These are phyloP conservation scores for Boletus sp. DNA, from an alignment of 768 basidiomycete species.

Conservation along the genomic window DNA sequence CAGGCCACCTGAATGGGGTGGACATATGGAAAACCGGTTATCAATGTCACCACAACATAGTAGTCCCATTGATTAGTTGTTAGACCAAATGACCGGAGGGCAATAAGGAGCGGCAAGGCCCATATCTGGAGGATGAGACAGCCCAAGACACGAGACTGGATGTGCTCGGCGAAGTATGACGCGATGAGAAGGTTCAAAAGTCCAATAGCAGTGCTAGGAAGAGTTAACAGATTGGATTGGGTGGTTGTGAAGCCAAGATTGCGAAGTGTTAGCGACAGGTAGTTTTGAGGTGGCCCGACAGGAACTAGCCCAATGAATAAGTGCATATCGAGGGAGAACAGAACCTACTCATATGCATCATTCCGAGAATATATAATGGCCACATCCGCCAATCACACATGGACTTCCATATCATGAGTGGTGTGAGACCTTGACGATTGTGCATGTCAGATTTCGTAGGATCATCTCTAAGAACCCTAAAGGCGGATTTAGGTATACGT, in stretches of 20 bases:
- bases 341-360: conserved; percentile 45
- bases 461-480: conserved; percentile 54
- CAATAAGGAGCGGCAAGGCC: conserved; percentile 60
- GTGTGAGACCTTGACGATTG: conserved; percentile 56
- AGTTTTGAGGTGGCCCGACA: conserved; percentile 55
- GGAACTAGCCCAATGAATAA: conserved; percentile 41
- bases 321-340: neutral
- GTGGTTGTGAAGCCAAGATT: conserved; percentile 64
- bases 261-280: conserved; percentile 62
- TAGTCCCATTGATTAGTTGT: conserved; percentile 56
- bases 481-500: neutral
- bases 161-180: conserved; percentile 51
- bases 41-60: conserved; percentile 50
- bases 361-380: conserved; percentile 55
- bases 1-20: conserved; percentile 50
- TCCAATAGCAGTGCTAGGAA: conserved; percentile 58
- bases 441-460: conserved; percentile 62
- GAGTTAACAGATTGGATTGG: conserved; percentile 58
- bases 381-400: conserved; percentile 61
- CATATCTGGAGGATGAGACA: conserved; percentile 57
- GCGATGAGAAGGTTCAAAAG: conserved; percentile 46
- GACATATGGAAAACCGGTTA: conserved; percentile 51
- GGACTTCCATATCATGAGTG: conserved; percentile 49
- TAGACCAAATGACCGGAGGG: conserved; percentile 49
- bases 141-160: conserved; percentile 55